Evolutionary conservation across 305 asterid species (phyloP).

Genomic region (Salvia sclarea): DNA sequence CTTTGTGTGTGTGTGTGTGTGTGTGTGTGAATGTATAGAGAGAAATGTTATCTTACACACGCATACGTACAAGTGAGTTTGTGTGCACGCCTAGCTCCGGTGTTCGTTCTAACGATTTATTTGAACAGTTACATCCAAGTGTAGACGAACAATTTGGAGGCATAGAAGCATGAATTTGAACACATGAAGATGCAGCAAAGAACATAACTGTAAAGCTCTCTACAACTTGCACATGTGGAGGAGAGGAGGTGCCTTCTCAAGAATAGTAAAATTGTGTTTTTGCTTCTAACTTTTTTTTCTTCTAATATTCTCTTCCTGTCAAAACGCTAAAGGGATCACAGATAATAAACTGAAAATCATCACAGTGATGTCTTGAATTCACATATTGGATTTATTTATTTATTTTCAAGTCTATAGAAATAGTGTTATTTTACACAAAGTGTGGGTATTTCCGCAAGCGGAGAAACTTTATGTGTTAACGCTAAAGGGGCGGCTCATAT

Average conservation of each 20-base stretch:
- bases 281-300: neutral
- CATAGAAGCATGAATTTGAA: constrained; percentile 9
- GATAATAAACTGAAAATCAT: neutral
- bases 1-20: too few relatives aligned
- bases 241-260: neutral
- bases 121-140: neutral
- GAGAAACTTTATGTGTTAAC: too few relatives aligned
- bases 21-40: too few relatives aligned
- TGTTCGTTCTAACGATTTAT: neutral
- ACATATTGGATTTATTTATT: too few relatives aligned
- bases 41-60: neutral
- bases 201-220: neutral
- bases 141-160: constrained; percentile 24
- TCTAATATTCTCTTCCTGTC: neutral
- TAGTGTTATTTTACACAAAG: too few relatives aligned
- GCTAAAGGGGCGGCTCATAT: too few relatives aligned
- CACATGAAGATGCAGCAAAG: constrained; percentile 23
- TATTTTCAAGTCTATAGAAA: too few relatives aligned
- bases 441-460: too few relatives aligned
- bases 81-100: too few relatives aligned
- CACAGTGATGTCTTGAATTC: neutral
- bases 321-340: neutral
- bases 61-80: too few relatives aligned
- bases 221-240: neutral
- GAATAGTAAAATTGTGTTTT: neutral